Conservation (phyloP, 495 filamentous ascomycete species). For the Aspergillus homomorphus region DNA sequence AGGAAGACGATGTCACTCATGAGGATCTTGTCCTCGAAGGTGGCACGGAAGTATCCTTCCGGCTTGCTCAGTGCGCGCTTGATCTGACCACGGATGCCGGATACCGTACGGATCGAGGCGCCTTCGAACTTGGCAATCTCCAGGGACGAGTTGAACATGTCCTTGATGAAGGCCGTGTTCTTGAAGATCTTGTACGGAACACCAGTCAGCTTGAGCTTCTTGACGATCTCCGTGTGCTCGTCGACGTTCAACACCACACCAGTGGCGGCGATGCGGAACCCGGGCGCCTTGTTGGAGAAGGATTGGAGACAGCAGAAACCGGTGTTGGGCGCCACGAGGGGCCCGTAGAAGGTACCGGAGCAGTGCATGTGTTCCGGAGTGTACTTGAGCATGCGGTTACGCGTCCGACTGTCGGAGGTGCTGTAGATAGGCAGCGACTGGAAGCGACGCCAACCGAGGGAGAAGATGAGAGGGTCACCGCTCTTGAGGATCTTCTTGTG, state of each 20-base stretch:
- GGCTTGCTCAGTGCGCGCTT: constrained; percentile 88
- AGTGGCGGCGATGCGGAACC: constrained; percentile 91
- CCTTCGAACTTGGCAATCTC: constrained; percentile 99
- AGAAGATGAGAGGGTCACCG: constrained; percentile 95
- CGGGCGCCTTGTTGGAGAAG: constrained; percentile 81
- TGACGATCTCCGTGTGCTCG: constrained; percentile 92
- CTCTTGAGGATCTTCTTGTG: constrained; percentile 99
- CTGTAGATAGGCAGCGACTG: constrained; percentile 90
- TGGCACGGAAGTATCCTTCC: constrained; percentile 91
- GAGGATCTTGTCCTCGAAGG: constrained; percentile 96
- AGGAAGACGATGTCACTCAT: constrained; percentile 96
- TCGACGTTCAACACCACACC: constrained; percentile 91
- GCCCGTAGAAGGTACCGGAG: constrained; percentile 91
- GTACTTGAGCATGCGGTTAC: constrained; percentile 98
- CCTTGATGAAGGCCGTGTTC: constrained; percentile 97
- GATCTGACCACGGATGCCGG: constrained; percentile 92
- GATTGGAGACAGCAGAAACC: constrained; percentile 92
- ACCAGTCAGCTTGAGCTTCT: constrained; percentile 95
- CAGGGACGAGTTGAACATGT: constrained; percentile 91
- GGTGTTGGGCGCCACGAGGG: constrained; percentile 90
- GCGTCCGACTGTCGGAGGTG: constrained; percentile 85
- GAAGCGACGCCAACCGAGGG: constrained; percentile 94
- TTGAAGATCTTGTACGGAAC: constrained; percentile 97
- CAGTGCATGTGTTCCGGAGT: constrained; percentile 98
- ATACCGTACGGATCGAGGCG: constrained; percentile 90